Percentiles rank a stretch among this genome's conserved stretches.
These are phyloP conservation scores for Scheffersomyces lignicola DNA, from an alignment of 1,139 yeast species.

Conservation along the genomic window DNA sequence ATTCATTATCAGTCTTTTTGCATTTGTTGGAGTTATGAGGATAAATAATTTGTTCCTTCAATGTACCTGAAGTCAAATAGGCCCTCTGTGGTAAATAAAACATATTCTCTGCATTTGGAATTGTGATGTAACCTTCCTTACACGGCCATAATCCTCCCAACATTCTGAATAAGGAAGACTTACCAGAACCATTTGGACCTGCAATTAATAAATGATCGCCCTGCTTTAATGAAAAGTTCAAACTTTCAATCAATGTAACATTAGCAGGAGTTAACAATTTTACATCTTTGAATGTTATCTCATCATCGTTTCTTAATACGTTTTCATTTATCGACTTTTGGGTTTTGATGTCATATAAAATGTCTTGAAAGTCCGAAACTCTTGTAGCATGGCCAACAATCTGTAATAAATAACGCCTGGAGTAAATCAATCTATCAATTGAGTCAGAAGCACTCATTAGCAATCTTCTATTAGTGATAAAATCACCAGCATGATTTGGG, in stretches of 20 bases:
- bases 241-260: slow-evolving; percentile 65
- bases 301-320: slow-evolving; percentile 52
- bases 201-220: slow-evolving; percentile 89
- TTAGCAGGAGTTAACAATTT: slow-evolving; percentile 85
- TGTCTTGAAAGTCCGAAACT: slow-evolving; percentile 68
- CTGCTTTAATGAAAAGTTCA: slow-evolving; percentile 69
- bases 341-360: slow-evolving; percentile 53
- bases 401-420: slow-evolving; percentile 82
- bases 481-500: slow-evolving; percentile 65
- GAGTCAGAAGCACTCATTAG: slow-evolving; percentile 86
- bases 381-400: slow-evolving; percentile 82
- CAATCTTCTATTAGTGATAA: slow-evolving; percentile 87
- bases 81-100: slow-evolving; percentile 94
- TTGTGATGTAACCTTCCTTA: slow-evolving; percentile 57
- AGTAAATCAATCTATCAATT: slow-evolving; percentile 80
- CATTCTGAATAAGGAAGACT: slow-evolving; percentile 85
- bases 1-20: slow-evolving; percentile 57
- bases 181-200: slow-evolving; percentile 96
- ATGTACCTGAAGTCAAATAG: slow-evolving; percentile 69
- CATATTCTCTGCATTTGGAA: slow-evolving; percentile 70
- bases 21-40: slow-evolving; percentile 68
- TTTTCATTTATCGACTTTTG: slow-evolving; percentile 28
- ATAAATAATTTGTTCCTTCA: slow-evolving; percentile 86
- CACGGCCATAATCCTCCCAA: slow-evolving; percentile 96
- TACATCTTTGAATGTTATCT: slow-evolving; percentile 69